Percentiles rank a stretch among this genome's conserved stretches.
Evolutionary conservation across 2,329 filamentous ascomycete genomes (phyloP).

Genomic region (Neopestalotiopsis sp.): DNA sequence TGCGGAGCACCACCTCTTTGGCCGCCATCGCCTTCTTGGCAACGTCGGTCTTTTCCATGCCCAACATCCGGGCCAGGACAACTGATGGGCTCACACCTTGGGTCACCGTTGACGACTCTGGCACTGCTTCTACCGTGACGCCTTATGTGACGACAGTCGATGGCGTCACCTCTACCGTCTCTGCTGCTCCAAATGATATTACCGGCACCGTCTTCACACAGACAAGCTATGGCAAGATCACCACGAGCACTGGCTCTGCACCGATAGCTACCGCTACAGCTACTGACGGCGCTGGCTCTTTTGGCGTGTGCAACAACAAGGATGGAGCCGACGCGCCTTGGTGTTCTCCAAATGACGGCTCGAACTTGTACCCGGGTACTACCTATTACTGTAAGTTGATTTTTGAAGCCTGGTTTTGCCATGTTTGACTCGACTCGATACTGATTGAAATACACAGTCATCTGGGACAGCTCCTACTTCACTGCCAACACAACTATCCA

Average conservation of each 20-base stretch:
- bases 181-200: slow-evolving; percentile 47
- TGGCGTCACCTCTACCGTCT: slow-evolving; percentile 49
- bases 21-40: slow-evolving; percentile 31
- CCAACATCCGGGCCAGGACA: slow-evolving; percentile 27
- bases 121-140: slow-evolving; percentile 54
- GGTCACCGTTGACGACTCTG: slow-evolving; percentile 56
- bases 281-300: slow-evolving; percentile 51
- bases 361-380: slow-evolving; percentile 48
- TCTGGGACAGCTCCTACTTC: slow-evolving; percentile 62
- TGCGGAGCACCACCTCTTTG: slow-evolving; percentile 28
- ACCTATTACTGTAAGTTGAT: slow-evolving; percentile 55
- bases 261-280: slow-evolving; percentile 52
- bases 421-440: background rate
- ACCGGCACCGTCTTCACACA: slow-evolving; percentile 43
- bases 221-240: slow-evolving; percentile 35
- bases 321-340: slow-evolving; percentile 56
- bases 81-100: slow-evolving; percentile 50
- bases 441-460: slow-evolving; percentile 37
- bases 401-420: background rate
- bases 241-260: slow-evolving; percentile 47
- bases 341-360: slow-evolving; percentile 52
- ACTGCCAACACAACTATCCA: slow-evolving; percentile 45
- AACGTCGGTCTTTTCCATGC: slow-evolving; percentile 30
- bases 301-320: slow-evolving; percentile 54
- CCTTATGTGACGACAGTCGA: slow-evolving; percentile 52